Conservation (phyloP, 2,329 filamentous ascomycete genomes). For the Pseudogymnoascus verrucosus region DNA sequence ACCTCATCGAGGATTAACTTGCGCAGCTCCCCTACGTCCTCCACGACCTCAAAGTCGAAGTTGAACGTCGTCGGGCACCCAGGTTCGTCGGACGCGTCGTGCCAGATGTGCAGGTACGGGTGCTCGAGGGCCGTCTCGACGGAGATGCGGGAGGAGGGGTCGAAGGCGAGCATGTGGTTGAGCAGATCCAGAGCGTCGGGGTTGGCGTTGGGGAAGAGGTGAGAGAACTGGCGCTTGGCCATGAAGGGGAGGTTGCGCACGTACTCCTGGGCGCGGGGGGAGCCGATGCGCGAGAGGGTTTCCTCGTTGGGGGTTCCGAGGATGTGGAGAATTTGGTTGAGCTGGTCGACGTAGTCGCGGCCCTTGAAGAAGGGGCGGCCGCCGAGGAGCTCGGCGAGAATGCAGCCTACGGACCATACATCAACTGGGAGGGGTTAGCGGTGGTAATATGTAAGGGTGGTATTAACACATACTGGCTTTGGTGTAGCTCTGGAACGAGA, state of each 20-base stretch:
- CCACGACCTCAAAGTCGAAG: constrained; percentile 96
- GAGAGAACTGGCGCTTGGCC: constrained; percentile 84
- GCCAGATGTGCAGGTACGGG: constrained; percentile 95
- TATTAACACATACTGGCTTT: constrained; percentile 80
- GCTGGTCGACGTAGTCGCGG: constrained; percentile 96
- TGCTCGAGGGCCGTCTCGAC: constrained; percentile 95
- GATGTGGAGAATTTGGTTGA: constrained; percentile 98
- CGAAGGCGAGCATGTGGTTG: constrained; percentile 95
- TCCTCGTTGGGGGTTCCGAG: constrained; percentile 95
- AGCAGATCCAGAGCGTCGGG: constrained; percentile 91
- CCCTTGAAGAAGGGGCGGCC: constrained; percentile 99
- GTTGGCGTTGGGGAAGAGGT: constrained; percentile 89
- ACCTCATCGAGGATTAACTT: constrained; percentile 97
- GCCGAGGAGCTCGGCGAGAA: constrained; percentile 89
- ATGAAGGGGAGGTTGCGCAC: constrained; percentile 93
- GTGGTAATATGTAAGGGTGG: not conserved
- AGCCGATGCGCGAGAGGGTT: constrained; percentile 87
- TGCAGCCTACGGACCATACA: constrained; percentile 98
- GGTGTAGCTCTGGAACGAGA: constrained; percentile 99
- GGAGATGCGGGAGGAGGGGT: constrained; percentile 84
- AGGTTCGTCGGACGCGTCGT: constrained; percentile 93
- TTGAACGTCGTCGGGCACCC: constrained; percentile 90
- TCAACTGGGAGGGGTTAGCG: constrained; percentile 65
- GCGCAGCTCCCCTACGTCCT: constrained; percentile 91
- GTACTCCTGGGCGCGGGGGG: constrained; percentile 93